Conservation (phyloP, 441 rosid species). For the Hura crepitans region DNA sequence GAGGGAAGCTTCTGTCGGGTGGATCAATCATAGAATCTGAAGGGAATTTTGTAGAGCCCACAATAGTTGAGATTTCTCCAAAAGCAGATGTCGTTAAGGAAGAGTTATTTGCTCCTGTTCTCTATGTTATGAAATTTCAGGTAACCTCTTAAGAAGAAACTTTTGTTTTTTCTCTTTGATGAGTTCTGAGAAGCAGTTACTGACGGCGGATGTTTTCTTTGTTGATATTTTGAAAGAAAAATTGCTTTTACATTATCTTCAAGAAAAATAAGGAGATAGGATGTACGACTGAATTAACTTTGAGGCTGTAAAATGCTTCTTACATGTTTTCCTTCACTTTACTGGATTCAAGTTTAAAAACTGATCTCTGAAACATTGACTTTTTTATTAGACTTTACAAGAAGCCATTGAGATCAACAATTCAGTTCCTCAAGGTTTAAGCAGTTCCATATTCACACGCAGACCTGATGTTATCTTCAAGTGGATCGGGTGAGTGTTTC, state of each 20-base stretch:
- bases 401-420: constrained; percentile 90
- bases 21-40: constrained; percentile 63
- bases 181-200: background rate
- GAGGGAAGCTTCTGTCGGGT: constrained; percentile 82
- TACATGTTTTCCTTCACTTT: background rate
- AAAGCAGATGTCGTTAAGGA: constrained; percentile 69
- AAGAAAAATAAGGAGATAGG: background rate
- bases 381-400: constrained; percentile 51
- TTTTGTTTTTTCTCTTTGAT: background rate
- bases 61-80: constrained; percentile 79
- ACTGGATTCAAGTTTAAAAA: background rate
- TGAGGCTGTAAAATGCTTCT: background rate
- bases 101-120: constrained; percentile 92
- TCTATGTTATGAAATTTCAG: constrained; percentile 82
- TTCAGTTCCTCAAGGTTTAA: constrained; percentile 92
- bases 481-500: constrained; percentile 71
- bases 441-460: constrained; percentile 88
- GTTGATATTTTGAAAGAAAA: background rate
- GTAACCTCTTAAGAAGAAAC: constrained; percentile 31
- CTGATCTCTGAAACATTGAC: constrained; percentile 14
- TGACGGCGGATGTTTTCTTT: background rate
- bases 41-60: constrained; percentile 95
- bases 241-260: background rate
- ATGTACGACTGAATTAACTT: background rate
- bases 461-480: constrained; percentile 72